These are phyloP conservation scores for Apiospora sp. DNA, from an alignment of 2,329 filamentous ascomycete genomes.

Conservation along the genomic window DNA sequence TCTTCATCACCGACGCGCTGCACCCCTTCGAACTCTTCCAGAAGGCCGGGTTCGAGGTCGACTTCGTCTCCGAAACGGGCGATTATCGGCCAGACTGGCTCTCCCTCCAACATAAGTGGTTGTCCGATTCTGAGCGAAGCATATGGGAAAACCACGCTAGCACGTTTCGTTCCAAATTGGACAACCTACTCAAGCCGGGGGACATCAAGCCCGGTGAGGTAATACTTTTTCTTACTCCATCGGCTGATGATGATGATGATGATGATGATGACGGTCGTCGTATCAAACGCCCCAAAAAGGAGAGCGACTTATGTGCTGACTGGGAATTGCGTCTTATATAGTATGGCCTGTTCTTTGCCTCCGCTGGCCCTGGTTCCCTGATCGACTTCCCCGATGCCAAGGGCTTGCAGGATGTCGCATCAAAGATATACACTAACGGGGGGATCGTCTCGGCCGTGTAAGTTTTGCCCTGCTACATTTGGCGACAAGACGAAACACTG, in stretches of 20 bases:
- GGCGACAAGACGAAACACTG: background rate
- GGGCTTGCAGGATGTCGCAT: slow-evolving; percentile 49
- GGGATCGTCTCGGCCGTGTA: slow-evolving; percentile 52
- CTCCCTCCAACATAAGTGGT: slow-evolving; percentile 50
- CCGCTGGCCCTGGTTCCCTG: slow-evolving; percentile 53
- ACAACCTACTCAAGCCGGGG: slow-evolving; percentile 48
- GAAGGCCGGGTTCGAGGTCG: slow-evolving; percentile 54
- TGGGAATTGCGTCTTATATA: background rate
- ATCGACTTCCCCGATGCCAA: slow-evolving; percentile 55
- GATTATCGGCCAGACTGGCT: slow-evolving; percentile 54
- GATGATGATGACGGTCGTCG: background rate
- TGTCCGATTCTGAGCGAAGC: slow-evolving; percentile 48
- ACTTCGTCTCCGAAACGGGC: slow-evolving; percentile 55
- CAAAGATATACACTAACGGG: slow-evolving; percentile 48
- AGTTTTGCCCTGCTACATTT: background rate
- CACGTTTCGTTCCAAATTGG: slow-evolving; percentile 54
- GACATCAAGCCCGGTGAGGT: slow-evolving; percentile 41
- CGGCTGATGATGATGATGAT: background rate
- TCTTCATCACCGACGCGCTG: slow-evolving; percentile 57
- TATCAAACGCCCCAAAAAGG: too few relatives aligned
- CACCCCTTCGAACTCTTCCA: slow-evolving; percentile 56
- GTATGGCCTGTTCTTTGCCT: slow-evolving; percentile 52
- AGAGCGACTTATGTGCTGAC: background rate
- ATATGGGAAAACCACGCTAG: slow-evolving; percentile 50
- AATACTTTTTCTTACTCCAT: background rate